phyloP scores from a whole-genome alignment of 1,284 basidiomycete genomes.

The Cystobasidiaceae sp. region DNA sequence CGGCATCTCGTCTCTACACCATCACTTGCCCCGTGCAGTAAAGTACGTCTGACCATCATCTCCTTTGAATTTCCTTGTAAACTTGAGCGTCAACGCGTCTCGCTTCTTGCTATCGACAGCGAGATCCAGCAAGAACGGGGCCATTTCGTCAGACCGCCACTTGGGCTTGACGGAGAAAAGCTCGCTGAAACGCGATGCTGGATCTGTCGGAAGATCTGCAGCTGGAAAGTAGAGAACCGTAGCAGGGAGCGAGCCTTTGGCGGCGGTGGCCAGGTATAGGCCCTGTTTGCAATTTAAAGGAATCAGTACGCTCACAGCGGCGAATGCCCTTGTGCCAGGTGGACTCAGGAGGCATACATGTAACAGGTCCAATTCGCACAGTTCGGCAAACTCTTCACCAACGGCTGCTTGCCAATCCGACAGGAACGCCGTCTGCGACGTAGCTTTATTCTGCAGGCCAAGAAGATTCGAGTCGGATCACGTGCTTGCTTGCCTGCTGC shows the following conservation, averaged over 20 bases:
- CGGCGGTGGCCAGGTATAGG: slow-evolving; percentile 1
- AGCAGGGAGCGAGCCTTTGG: neutral
- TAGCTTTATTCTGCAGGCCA: slow-evolving; percentile 5
- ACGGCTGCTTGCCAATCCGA: neutral
- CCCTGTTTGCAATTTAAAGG: neutral
- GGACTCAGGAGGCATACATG: neutral
- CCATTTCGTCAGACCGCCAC: slow-evolving; percentile 44
- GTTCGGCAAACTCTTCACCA: slow-evolving; percentile 11
- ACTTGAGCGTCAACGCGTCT: slow-evolving; percentile 27
- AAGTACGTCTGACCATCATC: slow-evolving; percentile 24
- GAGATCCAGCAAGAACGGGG: slow-evolving; percentile 34
- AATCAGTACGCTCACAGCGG: neutral
- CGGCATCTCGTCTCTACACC: too few species aligned
- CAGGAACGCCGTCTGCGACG: neutral
- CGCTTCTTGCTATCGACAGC: slow-evolving; percentile 30
- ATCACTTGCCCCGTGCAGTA: slow-evolving; percentile 17
- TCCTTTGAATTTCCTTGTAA: slow-evolving; percentile 26
- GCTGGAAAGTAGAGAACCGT: slow-evolving; percentile 42
- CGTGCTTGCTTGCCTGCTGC: neutral
- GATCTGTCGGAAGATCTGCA: slow-evolving; percentile 41
- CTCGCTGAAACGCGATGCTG: slow-evolving; percentile 43
- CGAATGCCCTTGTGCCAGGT: too few species aligned
- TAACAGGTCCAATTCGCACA: slow-evolving; percentile 7
- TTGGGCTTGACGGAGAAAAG: slow-evolving; percentile 42
- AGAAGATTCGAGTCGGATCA: neutral